Conservation (phyloP, 1,284 basidiomycete genomes). For the Agroathelia rolfsii region DNA sequence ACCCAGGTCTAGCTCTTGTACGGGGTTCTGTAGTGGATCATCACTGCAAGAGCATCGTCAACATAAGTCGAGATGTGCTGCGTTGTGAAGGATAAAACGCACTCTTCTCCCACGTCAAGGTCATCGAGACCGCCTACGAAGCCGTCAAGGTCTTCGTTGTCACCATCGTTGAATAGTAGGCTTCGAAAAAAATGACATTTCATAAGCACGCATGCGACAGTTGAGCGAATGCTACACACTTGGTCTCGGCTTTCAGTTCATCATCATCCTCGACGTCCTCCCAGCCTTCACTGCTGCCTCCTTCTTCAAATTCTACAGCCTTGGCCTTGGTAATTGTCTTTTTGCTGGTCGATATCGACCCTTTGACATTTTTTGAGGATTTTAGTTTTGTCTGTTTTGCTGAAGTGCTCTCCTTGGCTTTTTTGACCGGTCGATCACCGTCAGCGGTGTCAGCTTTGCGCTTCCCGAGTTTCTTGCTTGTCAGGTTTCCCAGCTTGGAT, state of each 20-base stretch:
- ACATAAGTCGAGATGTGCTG: constrained; percentile 3
- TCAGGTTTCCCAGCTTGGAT: constrained; percentile 18
- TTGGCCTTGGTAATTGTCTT: too few relatives aligned
- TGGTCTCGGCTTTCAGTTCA: constrained; percentile 31
- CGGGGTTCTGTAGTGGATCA: constrained; percentile 36
- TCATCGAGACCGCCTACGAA: constrained; percentile 39
- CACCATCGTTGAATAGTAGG: constrained; percentile 40
- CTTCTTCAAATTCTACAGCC: constrained; percentile 17
- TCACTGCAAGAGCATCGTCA: too few relatives aligned
- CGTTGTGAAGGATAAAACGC: constrained; percentile 9
- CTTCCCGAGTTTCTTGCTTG: constrained; percentile 56
- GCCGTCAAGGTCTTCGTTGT: constrained; percentile 33
- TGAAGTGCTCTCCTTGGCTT: constrained; percentile 33
- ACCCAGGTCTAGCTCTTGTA: constrained; percentile 62
- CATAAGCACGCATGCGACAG: constrained; percentile 6
- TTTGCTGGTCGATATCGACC: too few relatives aligned
- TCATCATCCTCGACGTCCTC: constrained; percentile 48
- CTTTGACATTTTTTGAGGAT: too few relatives aligned
- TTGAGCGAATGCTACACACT: constrained; percentile 25
- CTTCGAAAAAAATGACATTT: constrained; percentile 17
- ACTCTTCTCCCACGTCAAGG: constrained; percentile 34
- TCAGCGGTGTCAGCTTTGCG: constrained; percentile 55
- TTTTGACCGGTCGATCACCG: constrained; percentile 44
- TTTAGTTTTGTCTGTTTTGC: constrained; percentile 10
- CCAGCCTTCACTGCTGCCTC: constrained; percentile 42